A percentile compares a stretch with the other conserved stretches of the same genome.
phyloP scores from a whole-genome alignment of 768 basidiomycete species.

The Mycena pura region DNA sequence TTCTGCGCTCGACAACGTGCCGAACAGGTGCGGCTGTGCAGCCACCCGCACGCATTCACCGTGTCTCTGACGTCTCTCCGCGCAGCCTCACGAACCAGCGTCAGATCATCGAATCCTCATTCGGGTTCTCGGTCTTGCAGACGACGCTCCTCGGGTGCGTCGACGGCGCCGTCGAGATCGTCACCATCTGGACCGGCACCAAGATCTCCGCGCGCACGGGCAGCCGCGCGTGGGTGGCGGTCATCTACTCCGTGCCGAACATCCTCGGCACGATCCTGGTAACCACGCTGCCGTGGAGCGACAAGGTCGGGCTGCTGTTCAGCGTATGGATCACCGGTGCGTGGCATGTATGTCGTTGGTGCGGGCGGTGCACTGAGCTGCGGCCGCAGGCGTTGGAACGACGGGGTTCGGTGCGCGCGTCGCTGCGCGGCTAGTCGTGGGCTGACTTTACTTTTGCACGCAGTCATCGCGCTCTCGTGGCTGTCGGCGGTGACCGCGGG shows the following conservation, averaged over 20 bases:
- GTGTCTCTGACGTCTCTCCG: slow-evolving; percentile 19
- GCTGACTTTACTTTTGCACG: background rate
- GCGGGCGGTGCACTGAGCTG: background rate
- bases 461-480: slow-evolving; percentile 64
- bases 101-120: slow-evolving; percentile 67
- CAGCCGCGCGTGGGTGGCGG: slow-evolving; percentile 66
- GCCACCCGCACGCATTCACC: no score
- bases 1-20: slow-evolving; percentile 63
- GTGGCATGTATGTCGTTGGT: background rate
- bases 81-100: slow-evolving; percentile 75
- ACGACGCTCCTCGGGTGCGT: slow-evolving; percentile 76
- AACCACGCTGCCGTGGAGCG: slow-evolving; percentile 67
- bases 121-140: slow-evolving; percentile 68
- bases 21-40: slow-evolving; percentile 56
- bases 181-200: slow-evolving; percentile 74
- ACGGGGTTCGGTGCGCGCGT: slow-evolving; percentile 54
- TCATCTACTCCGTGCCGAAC: slow-evolving; percentile 69
- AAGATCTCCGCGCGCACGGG: slow-evolving; percentile 62
- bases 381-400: slow-evolving; percentile 49
- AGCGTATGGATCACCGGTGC: slow-evolving; percentile 47
- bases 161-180: slow-evolving; percentile 68
- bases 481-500: slow-evolving; percentile 69
- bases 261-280: slow-evolving; percentile 67
- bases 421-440: background rate
- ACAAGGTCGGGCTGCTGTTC: slow-evolving; percentile 68